Evolutionary conservation across 306 rosid genomes (phyloP).

Genomic region (Cucurbita pepo): DNA sequence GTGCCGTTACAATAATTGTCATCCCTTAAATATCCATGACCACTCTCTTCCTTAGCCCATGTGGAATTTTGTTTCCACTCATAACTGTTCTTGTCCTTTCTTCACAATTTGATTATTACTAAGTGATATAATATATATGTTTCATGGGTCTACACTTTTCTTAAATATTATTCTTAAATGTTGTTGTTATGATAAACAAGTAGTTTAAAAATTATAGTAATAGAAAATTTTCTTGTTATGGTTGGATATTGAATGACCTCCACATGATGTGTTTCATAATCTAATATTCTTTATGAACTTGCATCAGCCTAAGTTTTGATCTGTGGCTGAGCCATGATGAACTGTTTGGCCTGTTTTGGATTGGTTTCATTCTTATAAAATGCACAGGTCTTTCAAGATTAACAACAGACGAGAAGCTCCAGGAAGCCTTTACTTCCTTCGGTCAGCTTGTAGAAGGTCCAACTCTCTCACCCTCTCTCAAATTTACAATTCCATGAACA

Average conservation of each 20-base stretch:
- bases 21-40: too few relatives aligned
- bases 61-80: too few relatives aligned
- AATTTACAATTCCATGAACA: background rate
- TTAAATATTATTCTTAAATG: background rate
- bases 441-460: slow-evolving; percentile 61
- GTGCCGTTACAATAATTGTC: too few relatives aligned
- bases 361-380: background rate
- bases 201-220: background rate
- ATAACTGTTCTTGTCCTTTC: too few relatives aligned
- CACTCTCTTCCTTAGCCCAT: too few relatives aligned
- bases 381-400: slow-evolving; percentile 68
- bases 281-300: background rate
- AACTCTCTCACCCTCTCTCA: background rate
- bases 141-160: background rate
- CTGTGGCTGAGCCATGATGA: background rate
- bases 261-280: background rate
- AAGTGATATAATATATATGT: background rate
- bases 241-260: background rate
- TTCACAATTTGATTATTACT: too few relatives aligned
- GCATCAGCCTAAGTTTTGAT: background rate
- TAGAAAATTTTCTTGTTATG: background rate
- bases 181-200: background rate
- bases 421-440: slow-evolving; percentile 62
- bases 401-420: slow-evolving; percentile 68
- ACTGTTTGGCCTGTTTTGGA: background rate